Base-by-base conservation (phyloP, 2,329 filamentous ascomycete genomes). In the Plectosphaerella sp. region DNA sequence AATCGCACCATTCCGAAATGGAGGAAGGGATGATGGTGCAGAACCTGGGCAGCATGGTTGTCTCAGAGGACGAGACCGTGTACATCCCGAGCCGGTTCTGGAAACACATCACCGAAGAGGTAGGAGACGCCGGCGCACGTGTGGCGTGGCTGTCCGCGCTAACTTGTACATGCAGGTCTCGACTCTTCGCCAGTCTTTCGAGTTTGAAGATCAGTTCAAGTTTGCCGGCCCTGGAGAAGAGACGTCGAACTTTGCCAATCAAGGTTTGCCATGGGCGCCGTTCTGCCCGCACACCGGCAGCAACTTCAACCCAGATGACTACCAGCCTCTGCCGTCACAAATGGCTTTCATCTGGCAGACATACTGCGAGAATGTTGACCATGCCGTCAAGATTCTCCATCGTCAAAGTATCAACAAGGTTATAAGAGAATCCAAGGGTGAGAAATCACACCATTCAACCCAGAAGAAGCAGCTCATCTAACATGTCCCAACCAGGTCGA, bases 321-420 rank as follows among this genome's bases (percentile, higher is more conserved):
- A 18, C 16, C 50, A 48, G 45, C 50, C 50, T 6, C 50, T 35
- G 45, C 55, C 41, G 28, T 57, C 10, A 4, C 51, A 52, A 28
- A 35, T 52, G 18, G 24, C 51, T 7, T 52, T 37, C 46, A 49
- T 69, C 7, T 78, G 75, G 73, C 72, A 76, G 58, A 64, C 68
- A 7, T 78, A 71, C 52, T 54, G 75, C 5, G 65, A 74, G 18
- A 75, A 75, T 49, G 68, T 78, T 45, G 69, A 77, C 49, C 74
- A 74, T 1, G 52, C 77, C 16, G 59, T 75, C 22, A 77, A 76
- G 54, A 62, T 78, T 18, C 68, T 73, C 0, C 75, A 78, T 54
- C 67, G 69, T 1, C 73, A 74, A 0, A 73, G 62, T 4, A 58
- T 76, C 3, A 56, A 56, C 24, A 65, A 64, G n/a, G 63, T 78